Conservation (phyloP, 177 flowering plant species). For the Telopea speciosissima region DNA sequence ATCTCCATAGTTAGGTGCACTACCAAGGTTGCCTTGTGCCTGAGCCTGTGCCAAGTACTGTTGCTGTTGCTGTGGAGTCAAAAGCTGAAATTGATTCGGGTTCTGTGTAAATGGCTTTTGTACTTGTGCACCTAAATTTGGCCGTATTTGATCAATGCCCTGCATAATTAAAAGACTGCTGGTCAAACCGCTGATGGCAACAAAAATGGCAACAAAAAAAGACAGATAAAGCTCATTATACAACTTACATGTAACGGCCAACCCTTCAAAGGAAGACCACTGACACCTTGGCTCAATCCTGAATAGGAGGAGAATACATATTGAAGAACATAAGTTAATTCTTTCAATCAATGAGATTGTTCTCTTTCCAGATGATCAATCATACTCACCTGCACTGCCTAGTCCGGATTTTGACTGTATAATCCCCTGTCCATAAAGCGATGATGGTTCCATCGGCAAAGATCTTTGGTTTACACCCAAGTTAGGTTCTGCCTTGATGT, state of each 20-base stretch:
- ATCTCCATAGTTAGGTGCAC: slow-evolving; percentile 48
- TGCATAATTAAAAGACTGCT: slow-evolving; percentile 17
- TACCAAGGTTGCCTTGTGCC: slow-evolving; percentile 57
- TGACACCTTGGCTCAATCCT: slow-evolving; percentile 67
- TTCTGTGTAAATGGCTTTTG: slow-evolving; percentile 55
- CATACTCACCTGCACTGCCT: slow-evolving; percentile 50
- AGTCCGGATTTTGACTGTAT: slow-evolving; percentile 79
- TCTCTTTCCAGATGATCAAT: background rate
- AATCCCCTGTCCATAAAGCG: slow-evolving; percentile 75
- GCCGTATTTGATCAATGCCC: slow-evolving; percentile 68
- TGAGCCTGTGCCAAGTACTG: slow-evolving; percentile 70
- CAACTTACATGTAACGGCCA: slow-evolving; percentile 86
- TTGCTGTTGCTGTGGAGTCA: slow-evolving; percentile 68
- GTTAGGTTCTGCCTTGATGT: slow-evolving; percentile 61
- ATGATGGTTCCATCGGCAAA: slow-evolving; percentile 74
- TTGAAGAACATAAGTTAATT: background rate
- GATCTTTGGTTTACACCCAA: slow-evolving; percentile 57
- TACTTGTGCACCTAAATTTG: slow-evolving; percentile 51
- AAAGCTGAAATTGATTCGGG: slow-evolving; percentile 55
- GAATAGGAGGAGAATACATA: slow-evolving; percentile 14
- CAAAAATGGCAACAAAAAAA: background rate
- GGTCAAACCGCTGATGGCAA: background rate
- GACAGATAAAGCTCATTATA: background rate
- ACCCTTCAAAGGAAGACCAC: slow-evolving; percentile 77
- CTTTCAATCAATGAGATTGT: background rate